These are phyloP conservation scores for Microdochium trichocladiopsis DNA, from an alignment of 2,329 filamentous ascomycete genomes.

Conservation along the genomic window DNA sequence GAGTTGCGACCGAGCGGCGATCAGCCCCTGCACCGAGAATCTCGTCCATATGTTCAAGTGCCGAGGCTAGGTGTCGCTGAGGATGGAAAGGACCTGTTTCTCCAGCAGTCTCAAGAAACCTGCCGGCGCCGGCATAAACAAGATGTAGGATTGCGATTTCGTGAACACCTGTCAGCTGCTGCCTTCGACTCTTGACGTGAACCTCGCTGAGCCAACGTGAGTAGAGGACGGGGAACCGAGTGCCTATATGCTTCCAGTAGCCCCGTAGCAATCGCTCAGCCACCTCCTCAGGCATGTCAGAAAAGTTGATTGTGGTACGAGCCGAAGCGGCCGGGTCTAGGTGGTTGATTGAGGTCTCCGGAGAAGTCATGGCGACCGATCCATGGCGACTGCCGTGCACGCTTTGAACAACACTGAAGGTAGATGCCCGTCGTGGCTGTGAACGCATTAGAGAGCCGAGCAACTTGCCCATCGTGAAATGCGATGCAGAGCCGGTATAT, in stretches of 20 bases:
- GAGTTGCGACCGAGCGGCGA: constrained; percentile 20
- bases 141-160: constrained; percentile 3
- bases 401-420: not conserved
- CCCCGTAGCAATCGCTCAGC: constrained; percentile 2
- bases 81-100: constrained; percentile 2
- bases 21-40: constrained; percentile 22
- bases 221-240: constrained; percentile 5
- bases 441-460: not conserved
- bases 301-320: constrained; percentile 1
- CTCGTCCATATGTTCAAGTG: constrained; percentile 20
- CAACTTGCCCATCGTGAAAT: constrained; percentile 3
- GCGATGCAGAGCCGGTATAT: constrained; percentile 3
- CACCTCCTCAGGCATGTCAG: not conserved
- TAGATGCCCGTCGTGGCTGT: not conserved
- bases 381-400: not conserved
- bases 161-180: not conserved
- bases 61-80: constrained; percentile 18
- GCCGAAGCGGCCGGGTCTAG: not conserved
- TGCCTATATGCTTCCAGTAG: constrained; percentile 5
- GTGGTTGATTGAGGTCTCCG: not conserved
- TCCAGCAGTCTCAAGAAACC: constrained; percentile 4
- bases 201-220: not conserved
- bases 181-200: not conserved
- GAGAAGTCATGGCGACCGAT: not conserved
- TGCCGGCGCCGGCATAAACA: constrained; percentile 3